phyloP scores from a whole-genome alignment of 805 yeast genomes.

The Saturnispora mendoncae region DNA sequence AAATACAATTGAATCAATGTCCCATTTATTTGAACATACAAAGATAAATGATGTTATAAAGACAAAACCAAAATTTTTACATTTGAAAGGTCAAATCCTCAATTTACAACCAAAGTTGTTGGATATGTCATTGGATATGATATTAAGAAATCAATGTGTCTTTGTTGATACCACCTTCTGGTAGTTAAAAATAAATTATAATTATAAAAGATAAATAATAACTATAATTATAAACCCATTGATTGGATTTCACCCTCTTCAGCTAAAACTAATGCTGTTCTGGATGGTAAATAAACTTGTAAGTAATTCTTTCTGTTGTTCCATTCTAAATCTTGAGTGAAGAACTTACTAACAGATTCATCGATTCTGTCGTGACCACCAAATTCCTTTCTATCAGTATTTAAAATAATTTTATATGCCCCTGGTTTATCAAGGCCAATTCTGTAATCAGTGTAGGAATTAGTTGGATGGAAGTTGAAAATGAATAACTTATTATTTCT shows the following conservation, averaged over 20 bases:
- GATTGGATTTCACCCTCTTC: conserved; percentile 22
- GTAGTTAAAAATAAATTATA: conserved; percentile 3
- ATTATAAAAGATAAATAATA: not conserved
- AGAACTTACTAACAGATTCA: conserved; percentile 41
- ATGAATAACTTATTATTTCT: conserved; percentile 77
- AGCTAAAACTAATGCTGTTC: conserved; percentile 61
- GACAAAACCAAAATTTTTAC: conserved; percentile 21
- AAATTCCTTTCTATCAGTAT: conserved; percentile 58
- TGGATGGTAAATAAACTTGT: conserved; percentile 73
- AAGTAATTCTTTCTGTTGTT: conserved; percentile 67
- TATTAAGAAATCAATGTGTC: conserved; percentile 11
- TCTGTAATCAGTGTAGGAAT: conserved; percentile 78
- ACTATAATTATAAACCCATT: not conserved
- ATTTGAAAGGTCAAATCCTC: conserved; percentile 18
- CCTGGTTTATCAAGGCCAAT: conserved; percentile 85
- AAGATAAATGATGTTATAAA: conserved; percentile 22
- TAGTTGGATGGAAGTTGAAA: conserved; percentile 83
- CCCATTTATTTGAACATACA: conserved; percentile 29
- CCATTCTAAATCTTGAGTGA: conserved; percentile 74
- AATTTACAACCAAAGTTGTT: conserved; percentile 16
- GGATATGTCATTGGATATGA: conserved; percentile 21
- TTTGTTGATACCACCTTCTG: conserved; percentile 5
- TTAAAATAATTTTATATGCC: conserved; percentile 61
- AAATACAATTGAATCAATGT: conserved; percentile 25
- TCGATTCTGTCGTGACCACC: conserved; percentile 82